phyloP scores from a whole-genome alignment of 192 early-diverging fungal genomes.

The Phycomyces nitens region DNA sequence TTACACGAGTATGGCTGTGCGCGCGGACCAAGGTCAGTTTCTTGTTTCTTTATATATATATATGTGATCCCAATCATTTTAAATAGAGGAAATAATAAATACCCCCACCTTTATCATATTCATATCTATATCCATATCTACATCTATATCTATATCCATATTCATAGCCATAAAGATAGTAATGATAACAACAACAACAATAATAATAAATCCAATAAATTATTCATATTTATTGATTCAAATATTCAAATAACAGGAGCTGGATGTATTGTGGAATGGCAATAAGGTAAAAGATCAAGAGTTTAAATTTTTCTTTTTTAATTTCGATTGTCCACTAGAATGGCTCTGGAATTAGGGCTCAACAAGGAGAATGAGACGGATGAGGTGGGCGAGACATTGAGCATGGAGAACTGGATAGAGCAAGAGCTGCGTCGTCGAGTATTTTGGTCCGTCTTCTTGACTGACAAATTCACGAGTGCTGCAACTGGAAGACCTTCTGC shows the following conservation, averaged over 20 bases:
- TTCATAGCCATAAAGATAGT: too few relatives aligned
- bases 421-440: conserved; percentile 47
- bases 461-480: conserved; percentile 45
- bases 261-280: conserved; percentile 56
- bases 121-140: too few relatives aligned
- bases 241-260: conserved; percentile 24
- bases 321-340: conserved; percentile 14
- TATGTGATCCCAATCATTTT: background rate
- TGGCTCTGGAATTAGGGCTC: conserved; percentile 52
- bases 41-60: background rate
- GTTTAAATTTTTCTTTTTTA: background rate
- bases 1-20: conserved; percentile 51
- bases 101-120: too few relatives aligned
- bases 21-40: conserved; percentile 37
- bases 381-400: background rate
- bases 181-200: background rate
- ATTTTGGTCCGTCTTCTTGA: conserved; percentile 50
- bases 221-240: background rate
- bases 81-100: too few relatives aligned
- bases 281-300: background rate
- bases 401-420: conserved; percentile 39
- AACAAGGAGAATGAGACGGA: conserved; percentile 37
- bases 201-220: background rate
- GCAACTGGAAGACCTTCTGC: conserved; percentile 45
- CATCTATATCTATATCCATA: too few relatives aligned